These are phyloP conservation scores for Hygrocybe punicea DNA, from an alignment of 768 basidiomycete species.

Conservation along the genomic window DNA sequence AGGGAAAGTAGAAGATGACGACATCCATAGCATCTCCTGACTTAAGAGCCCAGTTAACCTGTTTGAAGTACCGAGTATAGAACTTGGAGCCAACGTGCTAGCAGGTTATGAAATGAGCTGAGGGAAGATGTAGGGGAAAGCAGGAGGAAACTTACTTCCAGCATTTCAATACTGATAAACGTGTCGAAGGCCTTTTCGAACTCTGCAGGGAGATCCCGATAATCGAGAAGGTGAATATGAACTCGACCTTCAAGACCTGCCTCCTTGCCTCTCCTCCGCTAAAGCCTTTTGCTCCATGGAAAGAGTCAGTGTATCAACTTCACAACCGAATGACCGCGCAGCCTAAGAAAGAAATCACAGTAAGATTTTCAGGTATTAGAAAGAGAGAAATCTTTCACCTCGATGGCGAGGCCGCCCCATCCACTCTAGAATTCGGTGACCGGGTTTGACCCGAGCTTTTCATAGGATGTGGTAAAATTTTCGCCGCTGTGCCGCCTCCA, in stretches of 20 bases:
- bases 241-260: constrained; percentile 69
- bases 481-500: constrained; percentile 78
- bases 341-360: no score
- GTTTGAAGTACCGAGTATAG: constrained; percentile 70
- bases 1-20: constrained; percentile 65
- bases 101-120: constrained; percentile 1
- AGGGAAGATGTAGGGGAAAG: constrained; percentile 39
- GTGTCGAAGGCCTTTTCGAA: constrained; percentile 81
- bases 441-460: constrained; percentile 74
- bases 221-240: constrained; percentile 86
- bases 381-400: constrained; percentile 42
- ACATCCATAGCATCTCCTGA: constrained; percentile 63
- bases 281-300: no score
- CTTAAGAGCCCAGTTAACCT: constrained; percentile 76
- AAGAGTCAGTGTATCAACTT: no score
- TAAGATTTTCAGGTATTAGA: not conserved
- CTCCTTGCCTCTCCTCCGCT: constrained; percentile 58
- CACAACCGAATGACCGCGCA: no score
- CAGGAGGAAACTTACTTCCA: constrained; percentile 49
- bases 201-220: constrained; percentile 78
- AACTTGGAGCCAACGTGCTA: constrained; percentile 54
- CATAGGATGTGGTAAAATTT: constrained; percentile 81
- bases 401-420: constrained; percentile 91
- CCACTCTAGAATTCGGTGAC: constrained; percentile 84
- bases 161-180: constrained; percentile 77